These are phyloP conservation scores for Penicillium paxilli DNA, from an alignment of 495 filamentous ascomycete species.

Conservation along the genomic window DNA sequence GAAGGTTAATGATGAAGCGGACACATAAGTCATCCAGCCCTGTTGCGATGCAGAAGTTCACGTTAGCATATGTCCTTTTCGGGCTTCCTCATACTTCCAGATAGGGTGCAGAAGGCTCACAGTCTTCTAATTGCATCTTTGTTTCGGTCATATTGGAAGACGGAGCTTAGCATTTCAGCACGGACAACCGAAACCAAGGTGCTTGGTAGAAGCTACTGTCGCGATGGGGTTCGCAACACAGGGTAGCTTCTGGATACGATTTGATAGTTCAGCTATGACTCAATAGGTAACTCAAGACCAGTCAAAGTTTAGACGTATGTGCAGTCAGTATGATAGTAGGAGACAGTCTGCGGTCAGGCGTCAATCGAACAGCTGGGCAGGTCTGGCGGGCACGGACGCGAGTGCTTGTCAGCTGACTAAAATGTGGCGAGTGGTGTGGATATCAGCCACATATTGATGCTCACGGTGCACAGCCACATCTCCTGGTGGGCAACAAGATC, in stretches of 20 bases:
- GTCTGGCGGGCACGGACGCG: slow-evolving; percentile 10
- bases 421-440: slow-evolving; percentile 9
- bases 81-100: no score
- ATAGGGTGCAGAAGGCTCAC: slow-evolving; percentile 50
- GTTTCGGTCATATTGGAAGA: slow-evolving; percentile 66
- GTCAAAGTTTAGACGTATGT: not conserved
- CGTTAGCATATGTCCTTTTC: slow-evolving; percentile 17
- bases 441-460: not conserved
- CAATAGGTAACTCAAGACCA: not conserved
- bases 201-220: slow-evolving; percentile 17
- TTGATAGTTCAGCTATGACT: slow-evolving; percentile 28
- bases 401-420: slow-evolving; percentile 19
- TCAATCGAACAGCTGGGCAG: slow-evolving; percentile 9
- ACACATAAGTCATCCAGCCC: slow-evolving; percentile 96
- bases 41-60: slow-evolving; percentile 30
- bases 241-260: slow-evolving; percentile 34
- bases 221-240: slow-evolving; percentile 24
- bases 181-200: slow-evolving; percentile 25
- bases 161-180: slow-evolving; percentile 46
- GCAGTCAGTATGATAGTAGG: not conserved
- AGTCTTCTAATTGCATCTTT: slow-evolving; percentile 87
- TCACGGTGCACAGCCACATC: slow-evolving; percentile 8
- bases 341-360: slow-evolving; percentile 4
- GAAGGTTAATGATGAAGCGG: slow-evolving; percentile 94
- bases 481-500: not conserved